Percentiles rank a stretch among this genome's conserved stretches.
Evolutionary conservation across 1,139 yeast species (phyloP).

Genomic region (Chernovozyma sophiae-reginae): DNA sequence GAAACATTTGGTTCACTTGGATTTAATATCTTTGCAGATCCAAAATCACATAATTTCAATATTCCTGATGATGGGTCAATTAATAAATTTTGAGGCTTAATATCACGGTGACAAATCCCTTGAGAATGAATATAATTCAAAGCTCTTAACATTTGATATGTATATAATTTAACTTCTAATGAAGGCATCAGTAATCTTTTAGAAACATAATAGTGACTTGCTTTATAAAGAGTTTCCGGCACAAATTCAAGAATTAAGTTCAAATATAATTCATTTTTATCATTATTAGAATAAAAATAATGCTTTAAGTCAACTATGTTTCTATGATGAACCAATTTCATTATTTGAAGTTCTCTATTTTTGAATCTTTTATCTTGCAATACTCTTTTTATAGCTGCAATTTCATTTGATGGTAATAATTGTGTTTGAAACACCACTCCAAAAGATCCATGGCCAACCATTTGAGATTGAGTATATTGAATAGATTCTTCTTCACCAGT

Average conservation of each 20-base stretch:
- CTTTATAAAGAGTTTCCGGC: constrained; percentile 92
- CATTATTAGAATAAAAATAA: constrained; percentile 81
- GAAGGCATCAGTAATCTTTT: constrained; percentile 82
- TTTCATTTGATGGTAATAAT: constrained; percentile 67
- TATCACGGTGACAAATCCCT: constrained; percentile 96
- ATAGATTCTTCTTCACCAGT: constrained; percentile 60
- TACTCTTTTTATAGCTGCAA: constrained; percentile 91
- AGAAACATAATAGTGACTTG: constrained; percentile 77
- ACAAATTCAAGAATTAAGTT: constrained; percentile 87
- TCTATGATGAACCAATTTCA: constrained; percentile 84
- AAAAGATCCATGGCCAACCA: constrained; percentile 97
- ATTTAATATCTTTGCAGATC: constrained; percentile 91
- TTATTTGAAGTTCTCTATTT: constrained; percentile 92
- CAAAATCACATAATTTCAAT: constrained; percentile 92
- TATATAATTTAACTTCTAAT: constrained; percentile 82
- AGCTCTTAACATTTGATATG: constrained; percentile 88
- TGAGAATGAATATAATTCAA: constrained; percentile 85
- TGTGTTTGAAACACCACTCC: constrained; percentile 93
- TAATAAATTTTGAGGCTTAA: constrained; percentile 90
- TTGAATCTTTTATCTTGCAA: constrained; percentile 93
- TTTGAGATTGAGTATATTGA: constrained; percentile 69
- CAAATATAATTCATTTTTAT: constrained; percentile 74
- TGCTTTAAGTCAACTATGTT: constrained; percentile 87
- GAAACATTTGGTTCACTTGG: constrained; percentile 93
- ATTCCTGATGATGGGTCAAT: constrained; percentile 83